These are phyloP conservation scores for Hemileccinum impolitum DNA, from an alignment of 768 basidiomycete genomes.

Conservation along the genomic window DNA sequence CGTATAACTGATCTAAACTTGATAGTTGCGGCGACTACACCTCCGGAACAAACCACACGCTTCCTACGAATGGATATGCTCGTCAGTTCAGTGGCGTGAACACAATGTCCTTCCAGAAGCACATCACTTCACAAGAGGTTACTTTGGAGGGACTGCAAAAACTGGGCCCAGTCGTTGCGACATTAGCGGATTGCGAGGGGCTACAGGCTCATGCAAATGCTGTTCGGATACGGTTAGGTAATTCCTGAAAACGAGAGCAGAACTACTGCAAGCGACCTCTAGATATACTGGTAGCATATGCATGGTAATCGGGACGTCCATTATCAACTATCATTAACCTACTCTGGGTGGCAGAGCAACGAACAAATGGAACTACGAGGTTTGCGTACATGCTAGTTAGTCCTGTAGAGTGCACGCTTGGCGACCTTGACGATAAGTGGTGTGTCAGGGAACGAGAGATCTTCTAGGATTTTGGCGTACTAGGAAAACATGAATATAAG, in stretches of 20 bases:
- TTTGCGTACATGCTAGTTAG: conserved; percentile 50
- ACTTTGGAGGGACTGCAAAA: conserved; percentile 68
- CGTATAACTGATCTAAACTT: conserved; percentile 8
- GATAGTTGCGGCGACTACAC: conserved; percentile 95
- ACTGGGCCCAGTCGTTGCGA: conserved; percentile 85
- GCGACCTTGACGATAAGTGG: conserved; percentile 90
- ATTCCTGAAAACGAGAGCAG: conserved; percentile 7
- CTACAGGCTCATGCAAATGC: conserved; percentile 95
- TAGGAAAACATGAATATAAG: conserved; percentile 30
- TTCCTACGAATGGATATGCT: conserved; percentile 95
- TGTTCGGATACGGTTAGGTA: conserved; percentile 73
- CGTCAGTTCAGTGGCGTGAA: conserved; percentile 98
- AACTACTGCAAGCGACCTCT: no score
- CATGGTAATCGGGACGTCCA: conserved; percentile 16
- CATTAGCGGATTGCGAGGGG: conserved; percentile 92
- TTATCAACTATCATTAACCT: conserved; percentile 10
- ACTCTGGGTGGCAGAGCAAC: conserved; percentile 13
- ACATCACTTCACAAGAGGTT: conserved; percentile 96
- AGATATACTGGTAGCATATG: conserved; percentile 12
- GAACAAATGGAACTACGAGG: conserved; percentile 10
- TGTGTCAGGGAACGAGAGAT: conserved; percentile 91
- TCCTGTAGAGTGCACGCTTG: conserved; percentile 88
- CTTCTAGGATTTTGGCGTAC: conserved; percentile 91
- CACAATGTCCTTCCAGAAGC: conserved; percentile 96
- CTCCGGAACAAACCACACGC: conserved; percentile 97